A percentile compares a stretch with the other conserved stretches of the same genome.
Evolutionary conservation across 2,329 filamentous ascomycete genomes (phyloP).

Genomic region (Penicillium psychrosexuale): DNA sequence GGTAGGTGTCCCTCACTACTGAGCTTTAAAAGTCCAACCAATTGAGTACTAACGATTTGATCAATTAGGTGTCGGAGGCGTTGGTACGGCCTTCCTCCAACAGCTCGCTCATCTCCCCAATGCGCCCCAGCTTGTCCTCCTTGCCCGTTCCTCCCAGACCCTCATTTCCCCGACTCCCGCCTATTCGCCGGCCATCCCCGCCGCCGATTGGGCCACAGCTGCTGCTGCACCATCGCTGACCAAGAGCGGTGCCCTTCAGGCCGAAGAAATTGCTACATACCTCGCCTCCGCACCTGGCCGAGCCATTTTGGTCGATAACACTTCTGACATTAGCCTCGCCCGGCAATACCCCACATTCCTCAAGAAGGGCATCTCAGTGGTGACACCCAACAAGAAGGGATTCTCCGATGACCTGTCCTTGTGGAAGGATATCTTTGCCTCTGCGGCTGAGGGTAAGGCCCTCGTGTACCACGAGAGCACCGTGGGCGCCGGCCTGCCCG

Average conservation of each 20-base stretch:
- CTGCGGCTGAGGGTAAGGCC: slow-evolving; percentile 62
- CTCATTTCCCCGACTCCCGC: slow-evolving; percentile 68
- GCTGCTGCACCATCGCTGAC: slow-evolving; percentile 61
- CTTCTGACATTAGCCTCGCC: slow-evolving; percentile 82
- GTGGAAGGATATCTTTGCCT: slow-evolving; percentile 82
- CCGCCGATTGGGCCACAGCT: slow-evolving; percentile 55
- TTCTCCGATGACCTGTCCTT: slow-evolving; percentile 78
- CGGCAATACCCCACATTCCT: slow-evolving; percentile 79
- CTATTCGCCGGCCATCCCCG: slow-evolving; percentile 61
- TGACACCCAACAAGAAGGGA: slow-evolving; percentile 98
- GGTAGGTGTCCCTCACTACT: slow-evolving; percentile 28
- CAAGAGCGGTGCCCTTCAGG: slow-evolving; percentile 50
- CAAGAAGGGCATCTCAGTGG: slow-evolving; percentile 77
- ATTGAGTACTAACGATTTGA: slow-evolving; percentile 4
- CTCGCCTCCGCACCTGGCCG: slow-evolving; percentile 74
- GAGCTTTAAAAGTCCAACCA: background rate
- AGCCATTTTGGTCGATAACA: slow-evolving; percentile 90
- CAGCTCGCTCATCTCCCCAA: slow-evolving; percentile 72
- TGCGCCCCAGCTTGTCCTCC: slow-evolving; percentile 73
- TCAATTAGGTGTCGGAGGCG: slow-evolving; percentile 75
- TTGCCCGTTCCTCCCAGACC: slow-evolving; percentile 80
- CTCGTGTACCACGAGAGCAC: slow-evolving; percentile 94
- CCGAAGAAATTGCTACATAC: slow-evolving; percentile 71
- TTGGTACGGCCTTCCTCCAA: slow-evolving; percentile 84
- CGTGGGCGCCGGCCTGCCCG: slow-evolving; percentile 86